These are phyloP conservation scores for Scytalidium sp. DNA, from an alignment of 2,329 filamentous ascomycete genomes.

Conservation along the genomic window DNA sequence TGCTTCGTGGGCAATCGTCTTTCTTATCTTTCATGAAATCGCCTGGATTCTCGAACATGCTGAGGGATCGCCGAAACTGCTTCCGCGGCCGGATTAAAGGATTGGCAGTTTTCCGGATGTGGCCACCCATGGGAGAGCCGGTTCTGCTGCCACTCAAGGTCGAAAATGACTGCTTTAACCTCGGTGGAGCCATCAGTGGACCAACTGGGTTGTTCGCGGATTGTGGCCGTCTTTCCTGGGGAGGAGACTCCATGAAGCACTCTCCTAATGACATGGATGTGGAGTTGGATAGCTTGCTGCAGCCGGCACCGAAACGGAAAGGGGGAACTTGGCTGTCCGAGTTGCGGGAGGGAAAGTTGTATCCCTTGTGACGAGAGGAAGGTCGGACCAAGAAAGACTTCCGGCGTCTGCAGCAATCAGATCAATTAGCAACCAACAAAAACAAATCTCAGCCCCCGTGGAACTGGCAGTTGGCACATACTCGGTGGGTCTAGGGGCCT, in stretches of 20 bases:
- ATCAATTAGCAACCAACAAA: not conserved
- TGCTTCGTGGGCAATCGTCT: constrained; percentile 52
- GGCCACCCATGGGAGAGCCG: constrained; percentile 71
- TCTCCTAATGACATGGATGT: constrained; percentile 71
- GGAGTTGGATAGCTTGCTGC: constrained; percentile 44
- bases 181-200: constrained; percentile 55
- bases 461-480: constrained; percentile 37
- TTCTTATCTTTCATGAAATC: constrained; percentile 83
- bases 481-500: constrained; percentile 50
- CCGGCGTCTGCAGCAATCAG: constrained; percentile 50
- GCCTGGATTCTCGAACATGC: constrained; percentile 94
- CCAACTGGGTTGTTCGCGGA: constrained; percentile 58
- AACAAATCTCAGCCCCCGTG: constrained; percentile 1
- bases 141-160: constrained; percentile 58
- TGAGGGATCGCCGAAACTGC: constrained; percentile 86
- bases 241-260: constrained; percentile 76
- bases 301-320: constrained; percentile 68
- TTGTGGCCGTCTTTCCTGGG: constrained; percentile 62
- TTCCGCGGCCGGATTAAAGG: constrained; percentile 76
- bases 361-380: constrained; percentile 70
- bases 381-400: constrained; percentile 71
- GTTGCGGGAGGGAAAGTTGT: constrained; percentile 62
- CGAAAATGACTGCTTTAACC: constrained; percentile 63
- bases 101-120: constrained; percentile 70
- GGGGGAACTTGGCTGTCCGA: constrained; percentile 65